Percentiles rank a stretch among this genome's conserved stretches.
Conservation (phyloP, 352 stramenopile species). For the Phytophthora europaea region DNA sequence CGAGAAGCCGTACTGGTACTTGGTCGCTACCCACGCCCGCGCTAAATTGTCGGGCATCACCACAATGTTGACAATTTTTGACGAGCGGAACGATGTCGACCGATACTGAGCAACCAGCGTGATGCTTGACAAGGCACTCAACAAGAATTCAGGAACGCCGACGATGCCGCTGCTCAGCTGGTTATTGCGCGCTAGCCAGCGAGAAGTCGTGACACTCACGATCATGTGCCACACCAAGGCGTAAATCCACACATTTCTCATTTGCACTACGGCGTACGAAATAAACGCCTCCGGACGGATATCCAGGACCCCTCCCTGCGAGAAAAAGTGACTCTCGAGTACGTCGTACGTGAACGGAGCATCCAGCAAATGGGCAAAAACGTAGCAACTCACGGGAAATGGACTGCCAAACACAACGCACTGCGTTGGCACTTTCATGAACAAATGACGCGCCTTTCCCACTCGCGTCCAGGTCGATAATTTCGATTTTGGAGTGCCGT, state of each 20-base stretch:
- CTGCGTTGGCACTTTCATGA: constrained; percentile 57
- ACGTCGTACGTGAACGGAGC: constrained; percentile 50
- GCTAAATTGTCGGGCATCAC: constrained; percentile 19
- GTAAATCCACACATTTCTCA: constrained; percentile 59
- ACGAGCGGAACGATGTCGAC: constrained; percentile 34
- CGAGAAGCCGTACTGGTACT: constrained; percentile 25
- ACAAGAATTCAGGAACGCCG: constrained; percentile 44
- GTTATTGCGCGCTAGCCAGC: constrained; percentile 14
- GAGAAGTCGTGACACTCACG: constrained; percentile 23
- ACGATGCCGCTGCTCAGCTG: constrained; percentile 30
- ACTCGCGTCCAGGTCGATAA: constrained; percentile 2
- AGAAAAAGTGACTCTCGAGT: constrained; percentile 41
- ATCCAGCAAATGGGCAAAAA: constrained; percentile 57
- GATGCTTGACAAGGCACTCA: constrained; percentile 46
- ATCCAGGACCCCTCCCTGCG: constrained; percentile 34
- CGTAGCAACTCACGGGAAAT: constrained; percentile 58
- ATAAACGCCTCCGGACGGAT: constrained; percentile 40
- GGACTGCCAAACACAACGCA: constrained; percentile 61
- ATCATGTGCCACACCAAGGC: constrained; percentile 42
- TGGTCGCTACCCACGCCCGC: constrained; percentile 10
- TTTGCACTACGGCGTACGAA: constrained; percentile 47
- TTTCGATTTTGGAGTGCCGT: constrained; percentile 10
- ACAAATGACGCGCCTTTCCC: constrained; percentile 29
- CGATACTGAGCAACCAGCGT: constrained; percentile 48
- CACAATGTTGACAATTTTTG: constrained; percentile 20